phyloP scores from a whole-genome alignment of 2,329 filamentous ascomycete genomes.

The Pseudogymnoascus sp. region DNA sequence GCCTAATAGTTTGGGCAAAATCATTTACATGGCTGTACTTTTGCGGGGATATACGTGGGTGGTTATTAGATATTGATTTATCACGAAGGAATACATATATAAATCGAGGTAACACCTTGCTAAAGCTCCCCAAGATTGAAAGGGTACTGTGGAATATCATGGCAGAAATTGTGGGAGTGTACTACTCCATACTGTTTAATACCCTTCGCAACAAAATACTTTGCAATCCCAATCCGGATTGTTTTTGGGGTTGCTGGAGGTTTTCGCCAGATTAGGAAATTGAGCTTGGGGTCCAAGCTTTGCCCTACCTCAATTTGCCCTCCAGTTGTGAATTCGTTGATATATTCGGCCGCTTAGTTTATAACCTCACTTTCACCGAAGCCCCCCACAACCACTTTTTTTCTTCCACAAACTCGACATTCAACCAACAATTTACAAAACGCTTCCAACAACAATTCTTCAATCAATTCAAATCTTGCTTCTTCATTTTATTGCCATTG shows the following conservation, averaged over 20 bases:
- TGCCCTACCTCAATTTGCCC: neutral
- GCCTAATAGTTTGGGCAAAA: constrained; percentile 1
- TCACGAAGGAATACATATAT: neutral
- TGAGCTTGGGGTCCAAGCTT: neutral
- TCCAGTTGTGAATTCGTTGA: constrained; percentile 3
- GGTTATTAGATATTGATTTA: neutral
- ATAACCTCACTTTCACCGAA: constrained; percentile 7
- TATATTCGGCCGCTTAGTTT: neutral
- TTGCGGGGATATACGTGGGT: neutral
- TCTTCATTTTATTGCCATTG: neutral
- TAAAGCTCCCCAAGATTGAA: neutral
- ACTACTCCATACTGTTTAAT: neutral
- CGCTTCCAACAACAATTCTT: neutral
- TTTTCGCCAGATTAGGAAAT: constrained; percentile 3
- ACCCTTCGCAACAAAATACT: neutral
- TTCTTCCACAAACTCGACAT: neutral
- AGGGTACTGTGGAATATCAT: neutral
- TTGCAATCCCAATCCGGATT: neutral
- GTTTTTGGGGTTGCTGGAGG: neutral
- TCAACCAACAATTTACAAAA: neutral
- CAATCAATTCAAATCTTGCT: constrained; percentile 2
- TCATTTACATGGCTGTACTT: neutral
- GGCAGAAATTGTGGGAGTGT: neutral
- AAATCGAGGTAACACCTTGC: neutral
- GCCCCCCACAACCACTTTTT: neutral